Percentiles rank a stretch among this genome's conserved stretches.
Evolutionary conservation across 495 filamentous ascomycete genomes (phyloP).

Genomic region (Letharia columbiana): DNA sequence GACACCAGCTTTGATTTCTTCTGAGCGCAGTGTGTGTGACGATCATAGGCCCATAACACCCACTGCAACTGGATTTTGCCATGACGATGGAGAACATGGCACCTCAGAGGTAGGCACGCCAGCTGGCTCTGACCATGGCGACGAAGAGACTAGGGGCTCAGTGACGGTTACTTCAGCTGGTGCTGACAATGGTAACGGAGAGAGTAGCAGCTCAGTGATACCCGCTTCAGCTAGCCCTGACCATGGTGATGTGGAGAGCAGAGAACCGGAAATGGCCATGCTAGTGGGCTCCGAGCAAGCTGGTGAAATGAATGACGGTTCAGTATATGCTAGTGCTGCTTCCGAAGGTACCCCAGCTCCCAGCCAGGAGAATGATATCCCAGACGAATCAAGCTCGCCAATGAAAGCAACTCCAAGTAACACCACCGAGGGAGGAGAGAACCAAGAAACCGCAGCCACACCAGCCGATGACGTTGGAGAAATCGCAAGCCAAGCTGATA

Average conservation of each 20-base stretch:
- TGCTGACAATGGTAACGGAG: neutral
- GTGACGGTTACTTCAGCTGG: neutral
- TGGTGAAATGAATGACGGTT: neutral
- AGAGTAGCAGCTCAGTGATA: neutral
- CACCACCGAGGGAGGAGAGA: neutral
- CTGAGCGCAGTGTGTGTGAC: no score
- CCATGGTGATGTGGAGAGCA: neutral
- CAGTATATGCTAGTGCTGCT: neutral
- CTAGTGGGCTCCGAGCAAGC: neutral
- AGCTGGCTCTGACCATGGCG: no score
- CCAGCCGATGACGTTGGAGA: neutral
- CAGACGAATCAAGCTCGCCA: no score
- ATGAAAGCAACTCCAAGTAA: neutral
- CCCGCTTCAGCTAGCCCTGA: neutral
- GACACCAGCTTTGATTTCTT: no score
- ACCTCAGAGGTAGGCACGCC: no score
- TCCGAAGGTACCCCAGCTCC: neutral
- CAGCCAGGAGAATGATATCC: neutral
- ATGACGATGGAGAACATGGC: no score
- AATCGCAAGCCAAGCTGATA: neutral
- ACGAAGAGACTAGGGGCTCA: neutral
- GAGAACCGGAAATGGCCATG: neutral
- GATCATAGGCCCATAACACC: no score
- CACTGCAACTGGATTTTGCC: no score
- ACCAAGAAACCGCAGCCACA: neutral